Base-by-base conservation (phyloP, 768 basidiomycete genomes). In the Leucocoprinus sp. region DNA sequence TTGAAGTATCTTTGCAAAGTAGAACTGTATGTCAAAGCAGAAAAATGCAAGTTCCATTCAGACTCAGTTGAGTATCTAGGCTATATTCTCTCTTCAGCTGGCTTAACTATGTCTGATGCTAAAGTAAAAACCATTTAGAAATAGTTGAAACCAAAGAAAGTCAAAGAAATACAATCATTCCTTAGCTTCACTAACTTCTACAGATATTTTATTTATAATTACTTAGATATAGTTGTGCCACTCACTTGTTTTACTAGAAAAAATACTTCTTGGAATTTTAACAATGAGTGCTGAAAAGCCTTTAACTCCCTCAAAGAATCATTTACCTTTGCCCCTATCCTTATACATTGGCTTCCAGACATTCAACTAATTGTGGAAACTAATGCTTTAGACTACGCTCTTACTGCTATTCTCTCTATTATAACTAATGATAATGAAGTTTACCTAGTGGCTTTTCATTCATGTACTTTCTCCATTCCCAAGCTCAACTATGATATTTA, bases 401-500 rank as follows among this genome's bases (percentile, higher is more conserved):
- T 57, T 7, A 55, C 56, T 1, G 58, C 55, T 0, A 50, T 67
- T 1, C 57, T 65, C 0, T 57, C 58, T 14, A 60, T 65, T 45
- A 27, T 37, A 8, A 38, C 61, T 31, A 8, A 42, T 1, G 22
- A 59, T 37, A 31, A 50, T 7, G 24, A 42, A 0, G 63, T 59
- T 51, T 65, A 64, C 14, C 71, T 72, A 0, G 54, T 76, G 2
- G 66, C 64, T 0, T 76, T 62, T 48, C 52, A 57, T 19, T 71
- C 65, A 34, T 51, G 36, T 37, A 61, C 45, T 14, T 50, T 64
- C 15, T 55, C 48, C 17, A 21, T 54, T 0, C 55, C 67, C 0
- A 66, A 80, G 52, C 21, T 54, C 1, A 78, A 76, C 53, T 77
- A 78, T 48, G 58, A 71, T 12, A 66, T 72, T 15, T 63, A 75